Conservation (phyloP, 768 basidiomycete genomes). For the Leccinum arenicola region DNA sequence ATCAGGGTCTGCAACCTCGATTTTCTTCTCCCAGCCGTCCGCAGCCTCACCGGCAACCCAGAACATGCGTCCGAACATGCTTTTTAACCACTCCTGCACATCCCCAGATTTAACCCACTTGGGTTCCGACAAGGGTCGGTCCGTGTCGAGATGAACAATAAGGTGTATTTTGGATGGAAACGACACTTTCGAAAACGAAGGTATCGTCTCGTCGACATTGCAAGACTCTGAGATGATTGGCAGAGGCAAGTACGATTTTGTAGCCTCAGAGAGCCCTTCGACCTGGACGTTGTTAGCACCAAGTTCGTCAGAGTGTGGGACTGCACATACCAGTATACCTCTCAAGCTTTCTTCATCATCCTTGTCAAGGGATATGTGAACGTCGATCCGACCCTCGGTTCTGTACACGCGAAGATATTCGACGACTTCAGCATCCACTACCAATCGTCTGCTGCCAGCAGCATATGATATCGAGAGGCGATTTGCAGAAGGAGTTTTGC, state of each 20-base stretch:
- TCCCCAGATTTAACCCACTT: slow-evolving; percentile 97
- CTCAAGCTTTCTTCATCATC: slow-evolving; percentile 56
- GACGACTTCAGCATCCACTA: slow-evolving; percentile 87
- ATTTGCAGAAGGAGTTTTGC: slow-evolving; percentile 66
- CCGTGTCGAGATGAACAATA: slow-evolving; percentile 78
- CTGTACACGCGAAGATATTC: slow-evolving; percentile 78
- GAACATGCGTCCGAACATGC: slow-evolving; percentile 85
- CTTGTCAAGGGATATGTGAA: slow-evolving; percentile 58
- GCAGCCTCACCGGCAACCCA: slow-evolving; percentile 81
- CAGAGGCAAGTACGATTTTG: slow-evolving; percentile 67
- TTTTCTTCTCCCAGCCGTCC: slow-evolving; percentile 95
- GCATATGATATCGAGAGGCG: slow-evolving; percentile 96
- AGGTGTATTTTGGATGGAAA: slow-evolving; percentile 61
- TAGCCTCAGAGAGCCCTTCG: slow-evolving; percentile 68
- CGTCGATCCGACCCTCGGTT: slow-evolving; percentile 82
- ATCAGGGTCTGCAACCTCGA: slow-evolving; percentile 90
- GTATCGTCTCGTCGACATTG: slow-evolving; percentile 61
- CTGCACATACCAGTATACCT: slow-evolving; percentile 68
- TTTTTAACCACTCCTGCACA: slow-evolving; percentile 89
- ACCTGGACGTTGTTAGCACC: slow-evolving; percentile 43
- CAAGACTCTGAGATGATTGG: slow-evolving; percentile 40
- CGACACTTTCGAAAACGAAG: slow-evolving; percentile 60
- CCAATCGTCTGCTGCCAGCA: slow-evolving; percentile 79
- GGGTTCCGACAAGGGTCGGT: slow-evolving; percentile 88
- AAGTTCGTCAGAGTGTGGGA: slow-evolving; percentile 1